A percentile compares a stretch with the other conserved stretches of the same genome.
These are phyloP conservation scores for Ochromonas danica DNA, from an alignment of 108 stramenopile genomes.

Conservation along the genomic window DNA sequence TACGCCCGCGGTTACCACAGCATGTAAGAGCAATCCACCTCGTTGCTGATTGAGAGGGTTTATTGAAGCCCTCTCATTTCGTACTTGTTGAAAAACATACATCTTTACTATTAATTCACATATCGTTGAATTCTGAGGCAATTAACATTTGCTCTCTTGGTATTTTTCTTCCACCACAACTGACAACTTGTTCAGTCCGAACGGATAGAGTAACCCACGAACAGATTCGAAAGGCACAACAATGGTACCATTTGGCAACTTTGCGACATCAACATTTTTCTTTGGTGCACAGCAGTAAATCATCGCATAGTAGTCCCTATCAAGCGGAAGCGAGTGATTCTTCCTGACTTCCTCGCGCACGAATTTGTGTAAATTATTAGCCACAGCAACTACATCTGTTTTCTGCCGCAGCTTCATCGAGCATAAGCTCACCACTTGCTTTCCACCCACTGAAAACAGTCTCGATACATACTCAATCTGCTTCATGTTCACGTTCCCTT, in stretches of 20 bases:
- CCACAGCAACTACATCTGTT: not conserved
- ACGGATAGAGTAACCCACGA: not conserved
- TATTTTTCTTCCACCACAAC: no score
- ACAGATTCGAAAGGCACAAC: not conserved
- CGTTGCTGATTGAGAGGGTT: no score
- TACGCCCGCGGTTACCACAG: no score
- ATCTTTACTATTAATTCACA: no score
- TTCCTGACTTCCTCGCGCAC: not conserved
- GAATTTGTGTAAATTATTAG: not conserved
- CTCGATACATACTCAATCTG: not conserved
- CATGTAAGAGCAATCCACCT: no score
- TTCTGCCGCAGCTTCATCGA: not conserved
- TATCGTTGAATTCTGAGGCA: no score
- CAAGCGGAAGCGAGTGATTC: no score
- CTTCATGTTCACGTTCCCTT: not conserved
- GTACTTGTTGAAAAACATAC: no score
- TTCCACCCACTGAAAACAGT: not conserved
- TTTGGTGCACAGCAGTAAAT: conserved; percentile 1
- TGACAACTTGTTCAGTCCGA: not conserved
- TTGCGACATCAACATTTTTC: not conserved
- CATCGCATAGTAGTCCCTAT: not conserved
- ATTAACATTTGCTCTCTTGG: no score
- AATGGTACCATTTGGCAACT: not conserved
- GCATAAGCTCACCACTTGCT: not conserved
- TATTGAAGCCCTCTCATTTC: no score